Evolutionary conservation across 2,329 filamentous ascomycete genomes (phyloP).

Genomic region (Phialophora macrospora): DNA sequence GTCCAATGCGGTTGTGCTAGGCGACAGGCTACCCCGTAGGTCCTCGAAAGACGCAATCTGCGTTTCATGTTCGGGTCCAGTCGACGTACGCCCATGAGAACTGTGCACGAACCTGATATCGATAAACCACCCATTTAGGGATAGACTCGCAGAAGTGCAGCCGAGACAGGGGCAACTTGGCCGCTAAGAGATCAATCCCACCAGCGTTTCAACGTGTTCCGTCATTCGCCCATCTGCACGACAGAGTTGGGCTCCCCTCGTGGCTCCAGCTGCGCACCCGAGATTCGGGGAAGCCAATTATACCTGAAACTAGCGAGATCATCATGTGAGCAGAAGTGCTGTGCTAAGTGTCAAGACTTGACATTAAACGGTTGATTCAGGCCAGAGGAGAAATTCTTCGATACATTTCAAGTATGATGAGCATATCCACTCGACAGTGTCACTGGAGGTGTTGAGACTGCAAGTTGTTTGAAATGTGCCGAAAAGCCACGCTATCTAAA

Average conservation of each 20-base stretch:
- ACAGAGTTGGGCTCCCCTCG: conserved; percentile 27
- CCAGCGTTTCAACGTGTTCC: conserved; percentile 30
- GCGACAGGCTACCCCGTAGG: background rate
- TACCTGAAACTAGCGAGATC: conserved; percentile 32
- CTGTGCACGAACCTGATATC: background rate
- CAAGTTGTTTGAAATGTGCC: background rate
- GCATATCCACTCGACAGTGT: background rate
- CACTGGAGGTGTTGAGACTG: background rate
- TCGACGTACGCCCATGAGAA: background rate
- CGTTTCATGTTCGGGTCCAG: background rate
- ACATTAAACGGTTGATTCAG: conserved; percentile 6
- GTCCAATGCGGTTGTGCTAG: background rate
- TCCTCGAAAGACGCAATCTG: background rate
- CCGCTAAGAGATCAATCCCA: background rate
- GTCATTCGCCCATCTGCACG: conserved; percentile 24
- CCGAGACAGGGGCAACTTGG: background rate
- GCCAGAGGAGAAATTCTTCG: background rate
- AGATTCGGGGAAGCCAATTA: conserved; percentile 7
- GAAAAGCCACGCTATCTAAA: background rate
- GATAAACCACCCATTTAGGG: background rate
- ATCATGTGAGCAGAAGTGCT: conserved; percentile 19
- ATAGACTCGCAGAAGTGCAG: background rate
- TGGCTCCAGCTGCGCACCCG: conserved; percentile 19
- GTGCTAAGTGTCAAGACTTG: background rate
- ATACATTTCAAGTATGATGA: conserved; percentile 8